Evolutionary conservation across 371 early-diverging fungal genomes (phyloP).

Genomic region (Apophysomyces variabilis): DNA sequence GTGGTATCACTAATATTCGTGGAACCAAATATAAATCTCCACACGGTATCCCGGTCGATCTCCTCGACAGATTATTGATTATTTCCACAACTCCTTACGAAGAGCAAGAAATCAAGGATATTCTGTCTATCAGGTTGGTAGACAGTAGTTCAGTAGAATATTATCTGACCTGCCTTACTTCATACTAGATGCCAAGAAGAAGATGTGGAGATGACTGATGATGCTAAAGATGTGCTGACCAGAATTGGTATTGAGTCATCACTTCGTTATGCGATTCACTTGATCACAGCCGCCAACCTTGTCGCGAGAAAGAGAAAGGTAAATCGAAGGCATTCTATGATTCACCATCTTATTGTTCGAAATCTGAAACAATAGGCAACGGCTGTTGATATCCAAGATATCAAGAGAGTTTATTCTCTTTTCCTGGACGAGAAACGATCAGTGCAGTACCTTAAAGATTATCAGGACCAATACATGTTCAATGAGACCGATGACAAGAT

Average conservation of each 20-base stretch:
- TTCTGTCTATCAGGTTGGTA: slow-evolving; percentile 80
- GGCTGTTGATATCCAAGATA: slow-evolving; percentile 90
- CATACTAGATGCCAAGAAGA: slow-evolving; percentile 85
- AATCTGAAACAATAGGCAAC: slow-evolving; percentile 56
- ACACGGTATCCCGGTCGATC: slow-evolving; percentile 97
- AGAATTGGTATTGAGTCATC: slow-evolving; percentile 91
- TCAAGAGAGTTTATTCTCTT: slow-evolving; percentile 90
- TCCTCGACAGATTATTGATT: slow-evolving; percentile 94
- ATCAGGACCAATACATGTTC: slow-evolving; percentile 94
- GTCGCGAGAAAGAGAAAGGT: slow-evolving; percentile 91
- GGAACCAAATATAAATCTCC: slow-evolving; percentile 93
- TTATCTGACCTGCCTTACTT: neutral
- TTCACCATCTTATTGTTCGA: neutral
- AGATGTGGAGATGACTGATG: slow-evolving; percentile 95
- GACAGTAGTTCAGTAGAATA: no score
- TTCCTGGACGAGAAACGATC: slow-evolving; percentile 97
- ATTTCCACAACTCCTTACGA: slow-evolving; percentile 89
- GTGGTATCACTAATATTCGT: slow-evolving; percentile 93
- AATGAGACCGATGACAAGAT: slow-evolving; percentile 60
- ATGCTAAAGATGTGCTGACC: slow-evolving; percentile 89
- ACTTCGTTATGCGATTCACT: slow-evolving; percentile 96
- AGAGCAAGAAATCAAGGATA: slow-evolving; percentile 88
- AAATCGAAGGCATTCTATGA: slow-evolving; percentile 2
- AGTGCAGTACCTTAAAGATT: slow-evolving; percentile 89
- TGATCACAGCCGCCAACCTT: slow-evolving; percentile 92